These are phyloP conservation scores for Pseudozyma thailandica DNA, from an alignment of 1,284 basidiomycete genomes.

Conservation along the genomic window DNA sequence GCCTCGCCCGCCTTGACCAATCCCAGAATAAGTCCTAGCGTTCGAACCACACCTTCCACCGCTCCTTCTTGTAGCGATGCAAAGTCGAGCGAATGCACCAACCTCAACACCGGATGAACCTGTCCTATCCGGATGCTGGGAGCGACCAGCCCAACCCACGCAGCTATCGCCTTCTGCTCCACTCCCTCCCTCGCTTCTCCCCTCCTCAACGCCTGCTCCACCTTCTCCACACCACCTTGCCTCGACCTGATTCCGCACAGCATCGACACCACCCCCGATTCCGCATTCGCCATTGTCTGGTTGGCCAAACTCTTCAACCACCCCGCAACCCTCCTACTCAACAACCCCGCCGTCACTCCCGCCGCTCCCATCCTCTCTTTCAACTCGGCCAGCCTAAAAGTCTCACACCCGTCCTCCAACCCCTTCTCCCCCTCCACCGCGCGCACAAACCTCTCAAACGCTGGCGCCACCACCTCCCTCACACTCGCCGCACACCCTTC, in stretches of 20 bases:
- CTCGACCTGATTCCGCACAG: not conserved
- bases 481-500: conserved; percentile 32
- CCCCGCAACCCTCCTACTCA: conserved; percentile 3
- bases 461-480: conserved; percentile 13
- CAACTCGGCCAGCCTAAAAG: conserved; percentile 22
- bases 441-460: conserved; percentile 19
- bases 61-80: not conserved
- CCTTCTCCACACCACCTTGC: not conserved
- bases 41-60: conserved; percentile 10
- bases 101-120: conserved; percentile 4
- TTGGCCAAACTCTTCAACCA: conserved; percentile 13
- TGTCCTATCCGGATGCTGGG: not conserved
- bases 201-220: not conserved
- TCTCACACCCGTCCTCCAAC: conserved; percentile 23
- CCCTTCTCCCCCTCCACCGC: conserved; percentile 3
- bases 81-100: conserved; percentile 15
- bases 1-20: conserved; percentile 9
- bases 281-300: not conserved
- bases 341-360: conserved; percentile 14
- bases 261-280: conserved; percentile 3
- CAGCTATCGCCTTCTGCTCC: conserved; percentile 29
- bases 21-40: conserved; percentile 5
- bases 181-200: not conserved
- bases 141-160: conserved; percentile 17
- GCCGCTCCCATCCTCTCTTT: conserved; percentile 29